Base-by-base conservation (phyloP, 371 early-diverging fungal genomes). In the Nematocida minor region DNA sequence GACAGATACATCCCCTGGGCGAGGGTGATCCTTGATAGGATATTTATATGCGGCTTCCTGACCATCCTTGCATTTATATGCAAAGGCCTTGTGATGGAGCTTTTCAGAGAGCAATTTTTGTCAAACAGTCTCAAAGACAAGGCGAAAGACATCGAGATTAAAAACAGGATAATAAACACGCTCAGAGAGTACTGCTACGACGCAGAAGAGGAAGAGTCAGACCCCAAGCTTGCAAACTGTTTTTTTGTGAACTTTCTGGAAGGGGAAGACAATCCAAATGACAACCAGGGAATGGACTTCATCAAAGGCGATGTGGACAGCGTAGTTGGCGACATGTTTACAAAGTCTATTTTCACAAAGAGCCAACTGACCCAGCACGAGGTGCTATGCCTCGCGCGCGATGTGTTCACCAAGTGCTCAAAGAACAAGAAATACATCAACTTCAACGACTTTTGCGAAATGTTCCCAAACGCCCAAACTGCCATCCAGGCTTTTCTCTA, bases 181-280 rank as follows among this genome's bases (percentile, higher is more conserved):
- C 78, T 85, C 80, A 69, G 82, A 55, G 81, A 68, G 31, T 84
- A 54, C 77, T 78, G 82, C 55, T 82, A 83, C 60, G 83, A 82
- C n/a, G 47, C 74, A 18, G 46, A 62, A 0, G 69, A 77, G 1
- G 68, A 53, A 27, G 80, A 60, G 40, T n/a, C 42, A 25, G 82
- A 82, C 36, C 18, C 79, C 0, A 38, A 1, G 20, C 22, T 27
- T 57, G 49, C 27, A 2, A 2, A 22, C n/a, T 51, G 41, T 29
- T 60, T 71, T 34, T 41, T 55, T 16, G 44, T 63, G 22, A 51
- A 49, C 48, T 36, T 38, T 9, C 6, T 63, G 16, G 27, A 29
- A 2, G 81, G 74, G 7, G 60, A 81, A 4, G 81, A 68, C 16
- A 48, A 66, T 16, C 54, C 63, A 36, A 49, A 57, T 14, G 32